Evolutionary conservation across 1,284 basidiomycete genomes (phyloP).

Genomic region (Ustilago nuda): DNA sequence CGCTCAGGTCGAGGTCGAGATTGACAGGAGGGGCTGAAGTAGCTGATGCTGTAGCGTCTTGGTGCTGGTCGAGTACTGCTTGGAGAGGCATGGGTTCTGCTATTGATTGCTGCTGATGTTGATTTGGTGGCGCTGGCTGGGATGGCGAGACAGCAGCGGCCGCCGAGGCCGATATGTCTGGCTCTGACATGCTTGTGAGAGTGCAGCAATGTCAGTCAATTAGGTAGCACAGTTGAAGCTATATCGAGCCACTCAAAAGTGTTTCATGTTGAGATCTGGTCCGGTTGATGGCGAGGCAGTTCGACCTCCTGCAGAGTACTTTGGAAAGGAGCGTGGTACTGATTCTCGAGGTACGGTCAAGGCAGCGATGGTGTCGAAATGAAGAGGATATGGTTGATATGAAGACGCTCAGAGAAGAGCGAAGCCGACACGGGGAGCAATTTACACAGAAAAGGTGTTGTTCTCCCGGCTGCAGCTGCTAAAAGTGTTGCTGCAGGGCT

Average conservation of each 20-base stretch:
- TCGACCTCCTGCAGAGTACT: background rate
- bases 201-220: no score
- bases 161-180: background rate
- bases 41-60: background rate
- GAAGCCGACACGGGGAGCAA: constrained; percentile 3
- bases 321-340: background rate
- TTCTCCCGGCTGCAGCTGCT: constrained; percentile 4
- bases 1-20: constrained; percentile 40
- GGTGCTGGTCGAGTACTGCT: constrained; percentile 3
- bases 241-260: background rate
- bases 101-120: background rate
- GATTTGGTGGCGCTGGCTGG: background rate
- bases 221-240: background rate
- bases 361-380: no score
- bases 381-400: background rate
- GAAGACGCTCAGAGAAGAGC: background rate
- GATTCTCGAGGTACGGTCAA: background rate
- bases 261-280: background rate
- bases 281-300: background rate
- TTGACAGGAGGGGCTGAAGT: constrained; percentile 4
- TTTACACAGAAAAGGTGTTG: constrained; percentile 9
- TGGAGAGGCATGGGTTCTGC: constrained; percentile 10
- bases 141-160: background rate
- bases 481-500: background rate
- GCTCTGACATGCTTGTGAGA: background rate